Conservation (phyloP, 495 filamentous ascomycete genomes). For the Tuber brumale region DNA sequence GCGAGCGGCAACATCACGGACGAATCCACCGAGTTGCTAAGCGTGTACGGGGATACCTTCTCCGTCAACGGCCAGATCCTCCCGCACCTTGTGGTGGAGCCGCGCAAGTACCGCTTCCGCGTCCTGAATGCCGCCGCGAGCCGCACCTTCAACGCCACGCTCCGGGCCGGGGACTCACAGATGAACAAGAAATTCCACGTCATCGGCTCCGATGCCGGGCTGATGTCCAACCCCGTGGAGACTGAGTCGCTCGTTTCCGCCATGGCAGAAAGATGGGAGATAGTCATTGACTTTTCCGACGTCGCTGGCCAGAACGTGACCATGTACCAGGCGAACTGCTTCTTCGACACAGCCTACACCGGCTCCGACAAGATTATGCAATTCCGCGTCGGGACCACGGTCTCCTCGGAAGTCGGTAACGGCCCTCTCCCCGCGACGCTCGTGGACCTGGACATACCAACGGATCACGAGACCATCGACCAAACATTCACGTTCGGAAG, state of each 20-base stretch:
- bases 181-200: slow-evolving; percentile 46
- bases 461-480: slow-evolving; percentile 41
- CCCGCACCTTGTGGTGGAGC: slow-evolving; percentile 51
- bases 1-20: slow-evolving; percentile 26
- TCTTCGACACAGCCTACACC: slow-evolving; percentile 47
- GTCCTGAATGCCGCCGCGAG: slow-evolving; percentile 51
- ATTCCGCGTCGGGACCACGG: slow-evolving; percentile 49
- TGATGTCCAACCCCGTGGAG: slow-evolving; percentile 44
- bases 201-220: slow-evolving; percentile 52
- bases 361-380: slow-evolving; percentile 53
- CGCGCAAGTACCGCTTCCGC: slow-evolving; percentile 55
- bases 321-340: slow-evolving; percentile 46
- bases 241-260: slow-evolving; percentile 45
- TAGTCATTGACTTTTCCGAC: slow-evolving; percentile 51
- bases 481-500: slow-evolving; percentile 49
- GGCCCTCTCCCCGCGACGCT: slow-evolving; percentile 26
- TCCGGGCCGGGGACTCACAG: slow-evolving; percentile 41
- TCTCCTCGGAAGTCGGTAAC: slow-evolving; percentile 38
- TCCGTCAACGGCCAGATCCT: slow-evolving; percentile 56
- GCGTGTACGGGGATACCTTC: slow-evolving; percentile 52
- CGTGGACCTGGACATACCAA: slow-evolving; percentile 24
- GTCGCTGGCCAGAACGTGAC: slow-evolving; percentile 50
- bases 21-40: slow-evolving; percentile 42
- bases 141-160: slow-evolving; percentile 49
- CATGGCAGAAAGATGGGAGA: slow-evolving; percentile 55